A percentile compares a stretch with the other conserved stretches of the same genome.
Evolutionary conservation across 257 asterid species (phyloP).

Genomic region (Petrea volubilis): DNA sequence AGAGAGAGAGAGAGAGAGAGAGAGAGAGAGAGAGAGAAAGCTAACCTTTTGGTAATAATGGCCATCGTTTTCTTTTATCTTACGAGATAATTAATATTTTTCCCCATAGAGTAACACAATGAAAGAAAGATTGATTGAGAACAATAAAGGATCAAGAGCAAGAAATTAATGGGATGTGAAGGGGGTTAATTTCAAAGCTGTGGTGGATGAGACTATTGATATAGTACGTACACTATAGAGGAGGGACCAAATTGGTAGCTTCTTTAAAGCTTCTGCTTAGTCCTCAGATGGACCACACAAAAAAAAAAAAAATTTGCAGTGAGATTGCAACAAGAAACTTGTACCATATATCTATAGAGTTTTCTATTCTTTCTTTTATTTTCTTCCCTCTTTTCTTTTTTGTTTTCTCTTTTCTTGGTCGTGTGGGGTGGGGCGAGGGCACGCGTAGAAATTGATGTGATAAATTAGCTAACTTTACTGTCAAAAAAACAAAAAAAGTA

Average conservation of each 20-base stretch:
- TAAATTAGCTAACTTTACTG: too few relatives aligned
- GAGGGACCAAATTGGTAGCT: conserved; percentile 60
- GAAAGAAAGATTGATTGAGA: too few relatives aligned
- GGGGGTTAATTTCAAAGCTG: conserved; percentile 23
- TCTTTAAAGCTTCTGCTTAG: conserved; percentile 63
- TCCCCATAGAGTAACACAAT: background rate
- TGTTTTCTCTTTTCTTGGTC: background rate
- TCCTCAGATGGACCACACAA: conserved; percentile 65
- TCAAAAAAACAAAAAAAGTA: too few relatives aligned
- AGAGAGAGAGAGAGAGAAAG: background rate
- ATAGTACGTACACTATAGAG: conserved; percentile 42
- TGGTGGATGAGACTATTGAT: conserved; percentile 35
- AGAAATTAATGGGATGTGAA: conserved; percentile 19
- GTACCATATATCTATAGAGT: conserved; percentile 10
- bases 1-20: conserved; percentile 18
- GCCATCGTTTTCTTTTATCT: background rate
- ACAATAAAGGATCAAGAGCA: too few relatives aligned
- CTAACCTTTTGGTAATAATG: background rate
- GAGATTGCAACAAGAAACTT: conserved; percentile 39
- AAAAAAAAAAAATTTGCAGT: conserved; percentile 41
- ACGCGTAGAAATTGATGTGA: too few relatives aligned
- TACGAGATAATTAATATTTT: too few relatives aligned
- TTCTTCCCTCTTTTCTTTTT: background rate
- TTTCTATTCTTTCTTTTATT: background rate
- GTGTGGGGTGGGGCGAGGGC: too few relatives aligned